Base-by-base conservation (phyloP, 805 yeast genomes). In the Candida yuanshanica region DNA sequence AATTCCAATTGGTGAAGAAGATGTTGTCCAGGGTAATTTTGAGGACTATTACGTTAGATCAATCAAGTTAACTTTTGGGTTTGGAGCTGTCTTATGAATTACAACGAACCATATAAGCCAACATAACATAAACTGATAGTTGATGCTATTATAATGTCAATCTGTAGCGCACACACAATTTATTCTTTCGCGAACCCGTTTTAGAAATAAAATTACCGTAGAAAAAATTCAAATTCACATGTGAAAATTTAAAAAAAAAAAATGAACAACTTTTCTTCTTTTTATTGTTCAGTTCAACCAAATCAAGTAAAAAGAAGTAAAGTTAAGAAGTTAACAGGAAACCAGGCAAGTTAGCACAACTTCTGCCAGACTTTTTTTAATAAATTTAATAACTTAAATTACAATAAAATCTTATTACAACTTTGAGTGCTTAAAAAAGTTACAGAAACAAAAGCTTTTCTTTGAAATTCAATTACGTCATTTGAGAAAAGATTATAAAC, bases 1-100 rank as follows among this genome's bases (percentile, higher is more conserved):
- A 13, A 83, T 93, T 37, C 99, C 99, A 14, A 72, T 91, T 31
- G 99, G 98, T 12, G 95, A 93, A 60, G 98, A 93, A 58, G 93
- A 95, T 54, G 65, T 83, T 53, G 96, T 86, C 31, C 77, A 80
- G 56, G 75, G 71, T 32, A 93, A 91, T 63, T 91, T 93, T 58
- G 87, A 88, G 54, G 88, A 86, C 46, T 86, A 89, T 64, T 93
- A 93, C 60, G 80, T 93, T 38, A 81, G 83, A 64, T 77, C 95
- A 7, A 91, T 93, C 57, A 93, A 89, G 67, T 59, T 87, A 33
- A 83, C 96, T 0, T 93, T 93, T 63, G 99, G 99, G 1, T 90
- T 86, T 61, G 98, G 98, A 14, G 86, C 93, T n/a, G 95, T 88
- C 12, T 68, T 88, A 52, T 87, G 66, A 44, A 33, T 4, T 4